A percentile compares a stretch with the other conserved stretches of the same genome.
phyloP scores from a whole-genome alignment of 2,329 filamentous ascomycete genomes.

The Incumbomyces delicatus region DNA sequence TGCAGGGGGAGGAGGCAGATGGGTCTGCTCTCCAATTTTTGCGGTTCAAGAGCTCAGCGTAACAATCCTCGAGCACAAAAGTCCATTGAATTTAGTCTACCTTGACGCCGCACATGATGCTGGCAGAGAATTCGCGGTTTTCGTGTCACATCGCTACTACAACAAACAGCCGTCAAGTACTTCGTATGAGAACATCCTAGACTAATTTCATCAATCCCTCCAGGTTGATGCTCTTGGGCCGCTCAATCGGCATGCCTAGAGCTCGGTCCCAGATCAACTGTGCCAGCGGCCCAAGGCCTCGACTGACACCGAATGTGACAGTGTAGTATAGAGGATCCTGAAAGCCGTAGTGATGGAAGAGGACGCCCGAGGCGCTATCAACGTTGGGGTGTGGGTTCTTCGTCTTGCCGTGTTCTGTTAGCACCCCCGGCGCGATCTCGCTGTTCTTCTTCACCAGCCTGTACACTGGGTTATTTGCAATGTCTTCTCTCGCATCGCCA shows the following conservation, averaged over 20 bases:
- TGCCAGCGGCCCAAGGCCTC: constrained; percentile 73
- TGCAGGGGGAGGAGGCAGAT: too few species aligned
- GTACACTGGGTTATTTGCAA: constrained; percentile 81
- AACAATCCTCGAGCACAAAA: too few species aligned
- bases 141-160: too few species aligned
- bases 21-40: too few species aligned
- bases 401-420: constrained; percentile 94
- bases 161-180: too few species aligned
- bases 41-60: too few species aligned
- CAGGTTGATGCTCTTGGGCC: constrained; percentile 95
- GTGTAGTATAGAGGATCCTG: constrained; percentile 93
- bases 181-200: background rate
- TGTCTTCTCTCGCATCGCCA: constrained; percentile 72
- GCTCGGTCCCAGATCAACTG: constrained; percentile 96
- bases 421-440: constrained; percentile 77
- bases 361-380: constrained; percentile 80
- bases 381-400: constrained; percentile 98
- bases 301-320: constrained; percentile 57
- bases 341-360: constrained; percentile 98
- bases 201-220: constrained; percentile 64
- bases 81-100: too few species aligned
- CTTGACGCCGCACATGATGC: too few species aligned
- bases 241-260: constrained; percentile 87
- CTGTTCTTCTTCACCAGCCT: constrained; percentile 88
- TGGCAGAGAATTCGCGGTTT: too few species aligned